These are phyloP conservation scores for Rhizopogon vesiculosus DNA, from an alignment of 768 basidiomycete genomes.

Conservation along the genomic window DNA sequence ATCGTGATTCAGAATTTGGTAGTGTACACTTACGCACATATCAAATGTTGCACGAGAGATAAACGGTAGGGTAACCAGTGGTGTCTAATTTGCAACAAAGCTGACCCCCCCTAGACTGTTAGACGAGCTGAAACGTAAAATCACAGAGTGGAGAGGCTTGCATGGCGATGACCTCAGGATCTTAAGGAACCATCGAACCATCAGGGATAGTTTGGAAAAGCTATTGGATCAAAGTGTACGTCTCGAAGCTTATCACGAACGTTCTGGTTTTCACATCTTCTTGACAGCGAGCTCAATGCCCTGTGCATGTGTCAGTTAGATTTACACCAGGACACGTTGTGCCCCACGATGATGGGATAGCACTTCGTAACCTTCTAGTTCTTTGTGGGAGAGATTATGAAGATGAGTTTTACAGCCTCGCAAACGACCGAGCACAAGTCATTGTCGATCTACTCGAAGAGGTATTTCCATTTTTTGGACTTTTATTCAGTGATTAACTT, in stretches of 20 bases:
- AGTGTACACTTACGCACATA: conserved; percentile 18
- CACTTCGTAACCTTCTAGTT: conserved; percentile 8
- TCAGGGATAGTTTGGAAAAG: background rate
- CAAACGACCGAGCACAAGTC: conserved; percentile 4
- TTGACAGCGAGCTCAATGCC: background rate
- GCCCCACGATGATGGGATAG: background rate
- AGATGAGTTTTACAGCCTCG: conserved; percentile 9
- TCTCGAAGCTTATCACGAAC: background rate
- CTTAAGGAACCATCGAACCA: background rate
- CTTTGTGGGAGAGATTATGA: conserved; percentile 12
- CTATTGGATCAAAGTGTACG: background rate
- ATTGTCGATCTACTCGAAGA: conserved; percentile 19
- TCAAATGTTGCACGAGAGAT: conserved; percentile 10
- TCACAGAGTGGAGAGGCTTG: conserved; percentile 12
- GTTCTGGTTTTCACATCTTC: background rate
- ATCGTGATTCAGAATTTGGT: conserved; percentile 16
- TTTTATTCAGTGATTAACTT: background rate
- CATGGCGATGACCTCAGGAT: background rate
- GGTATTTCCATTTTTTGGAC: conserved; percentile 6
- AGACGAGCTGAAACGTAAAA: conserved; percentile 2
- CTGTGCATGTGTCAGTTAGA: background rate
- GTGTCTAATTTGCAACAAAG: background rate
- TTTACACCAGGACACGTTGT: background rate
- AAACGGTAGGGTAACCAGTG: conserved; percentile 1
- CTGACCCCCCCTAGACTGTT: background rate